A percentile compares a stretch with the other conserved stretches of the same genome.
Conservation (phyloP, 176 grass and related monocot genomes). For the Areca catechu region DNA sequence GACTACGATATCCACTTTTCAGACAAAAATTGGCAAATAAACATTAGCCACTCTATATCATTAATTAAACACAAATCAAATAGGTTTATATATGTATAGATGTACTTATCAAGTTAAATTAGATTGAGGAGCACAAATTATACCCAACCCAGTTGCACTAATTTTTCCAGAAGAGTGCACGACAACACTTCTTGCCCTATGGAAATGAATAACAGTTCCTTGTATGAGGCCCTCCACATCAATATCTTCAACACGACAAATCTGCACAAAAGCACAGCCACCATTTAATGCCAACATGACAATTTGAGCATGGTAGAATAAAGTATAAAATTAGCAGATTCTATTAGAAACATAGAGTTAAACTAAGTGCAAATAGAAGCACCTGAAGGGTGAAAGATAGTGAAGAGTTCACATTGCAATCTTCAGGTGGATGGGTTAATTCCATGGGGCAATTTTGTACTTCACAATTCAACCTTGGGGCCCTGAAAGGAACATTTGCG, state of each 20-base stretch:
- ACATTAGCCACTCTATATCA: no score
- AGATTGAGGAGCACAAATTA: neutral
- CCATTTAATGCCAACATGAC: slow-evolving; percentile 12
- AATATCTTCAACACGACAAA: slow-evolving; percentile 99
- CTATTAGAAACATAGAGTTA: neutral
- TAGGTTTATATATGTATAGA: neutral
- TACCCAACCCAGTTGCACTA: slow-evolving; percentile 78
- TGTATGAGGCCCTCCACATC: slow-evolving; percentile 81
- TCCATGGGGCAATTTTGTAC: slow-evolving; percentile 66
- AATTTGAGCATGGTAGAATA: neutral
- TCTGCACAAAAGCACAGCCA: slow-evolving; percentile 33
- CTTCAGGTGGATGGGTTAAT: slow-evolving; percentile 95
- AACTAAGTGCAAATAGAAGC: neutral
- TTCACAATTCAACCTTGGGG: slow-evolving; percentile 89
- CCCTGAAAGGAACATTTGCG: slow-evolving; percentile 38
- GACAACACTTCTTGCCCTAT: slow-evolving; percentile 65
- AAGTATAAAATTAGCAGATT: neutral
- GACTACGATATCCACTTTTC: no score
- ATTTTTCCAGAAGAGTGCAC: slow-evolving; percentile 80
- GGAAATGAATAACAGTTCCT: slow-evolving; percentile 97
- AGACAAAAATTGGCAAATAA: neutral
- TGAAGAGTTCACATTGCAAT: slow-evolving; percentile 98
- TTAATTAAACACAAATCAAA: neutral
- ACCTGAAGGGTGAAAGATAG: slow-evolving; percentile 97
- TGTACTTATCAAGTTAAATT: neutral